These are phyloP conservation scores for Eimeria necatrix DNA, from an alignment of 169 alveolate species.

Conservation along the genomic window DNA sequence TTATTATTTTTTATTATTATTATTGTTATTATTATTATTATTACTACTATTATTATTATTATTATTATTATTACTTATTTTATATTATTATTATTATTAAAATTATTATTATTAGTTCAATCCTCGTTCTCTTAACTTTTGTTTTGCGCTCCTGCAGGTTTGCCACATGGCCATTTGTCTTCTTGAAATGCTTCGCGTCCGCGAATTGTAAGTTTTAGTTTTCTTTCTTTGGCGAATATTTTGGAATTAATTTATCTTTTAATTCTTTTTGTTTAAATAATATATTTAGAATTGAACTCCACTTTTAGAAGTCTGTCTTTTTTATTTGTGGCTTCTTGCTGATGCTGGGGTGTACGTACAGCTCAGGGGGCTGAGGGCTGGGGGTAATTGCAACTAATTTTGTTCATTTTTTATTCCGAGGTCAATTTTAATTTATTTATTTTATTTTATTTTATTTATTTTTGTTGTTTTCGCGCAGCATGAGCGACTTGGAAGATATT, in stretches of 20 bases:
- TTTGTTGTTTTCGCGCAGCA: neutral
- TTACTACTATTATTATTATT: no score
- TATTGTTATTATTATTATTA: neutral
- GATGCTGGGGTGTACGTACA: neutral
- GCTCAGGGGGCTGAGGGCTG: no score
- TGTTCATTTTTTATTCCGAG: neutral
- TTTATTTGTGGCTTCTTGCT: neutral
- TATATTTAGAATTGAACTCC: neutral
- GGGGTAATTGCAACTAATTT: no score
- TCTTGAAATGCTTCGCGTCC: slow-evolving; percentile 68
- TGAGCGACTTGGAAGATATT: slow-evolving; percentile 66
- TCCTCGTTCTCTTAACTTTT: neutral
- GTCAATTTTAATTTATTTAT: neutral
- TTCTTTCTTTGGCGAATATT: neutral
- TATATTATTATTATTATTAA: no score
- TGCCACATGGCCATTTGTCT: slow-evolving; percentile 44
- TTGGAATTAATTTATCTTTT: neutral
- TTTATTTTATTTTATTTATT: neutral
- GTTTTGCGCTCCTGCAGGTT: neutral
- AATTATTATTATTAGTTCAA: neutral
- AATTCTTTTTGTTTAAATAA: neutral
- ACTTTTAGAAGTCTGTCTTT: no score
- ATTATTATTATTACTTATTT: neutral
- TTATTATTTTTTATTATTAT: neutral
- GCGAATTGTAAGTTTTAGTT: neutral